phyloP scores from a whole-genome alignment of 257 asterid genomes.

The Dorcoceras hygrometricum region DNA sequence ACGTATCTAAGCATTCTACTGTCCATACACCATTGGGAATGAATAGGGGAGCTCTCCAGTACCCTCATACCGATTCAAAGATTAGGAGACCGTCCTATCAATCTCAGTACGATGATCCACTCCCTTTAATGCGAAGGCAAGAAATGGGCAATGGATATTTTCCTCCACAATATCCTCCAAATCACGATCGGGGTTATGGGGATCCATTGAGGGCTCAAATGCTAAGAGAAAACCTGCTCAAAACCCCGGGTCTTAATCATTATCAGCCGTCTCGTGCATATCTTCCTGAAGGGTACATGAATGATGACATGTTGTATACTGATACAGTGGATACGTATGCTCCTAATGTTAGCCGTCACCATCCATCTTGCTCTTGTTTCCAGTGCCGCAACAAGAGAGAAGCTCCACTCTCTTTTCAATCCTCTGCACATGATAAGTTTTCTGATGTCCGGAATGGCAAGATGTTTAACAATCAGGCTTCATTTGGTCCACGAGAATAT shows the following conservation, averaged over 20 bases:
- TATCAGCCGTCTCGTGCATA: slow-evolving; percentile 34
- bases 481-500: slow-evolving; percentile 36
- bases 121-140: slow-evolving; percentile 36
- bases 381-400: slow-evolving; percentile 50
- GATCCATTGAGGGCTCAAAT: slow-evolving; percentile 46
- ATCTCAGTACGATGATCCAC: slow-evolving; percentile 38
- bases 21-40: slow-evolving; percentile 37
- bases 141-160: slow-evolving; percentile 51
- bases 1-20: slow-evolving; percentile 33
- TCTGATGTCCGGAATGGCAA: slow-evolving; percentile 32
- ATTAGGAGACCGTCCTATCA: slow-evolving; percentile 34
- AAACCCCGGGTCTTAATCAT: slow-evolving; percentile 31
- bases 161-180: slow-evolving; percentile 43
- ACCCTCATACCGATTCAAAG: slow-evolving; percentile 32
- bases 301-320: slow-evolving; percentile 34
- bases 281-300: slow-evolving; percentile 42
- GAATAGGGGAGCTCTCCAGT: slow-evolving; percentile 29
- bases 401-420: slow-evolving; percentile 17
- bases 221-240: slow-evolving; percentile 39
- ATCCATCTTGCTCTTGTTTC: slow-evolving; percentile 72
- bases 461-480: slow-evolving; percentile 30
- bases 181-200: slow-evolving; percentile 36
- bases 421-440: slow-evolving; percentile 36
- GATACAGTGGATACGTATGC: slow-evolving; percentile 42
- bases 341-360: slow-evolving; percentile 47